Percentiles rank a stretch among this genome's conserved stretches.
These are phyloP conservation scores for Calonectria ilicicola DNA, from an alignment of 2,329 filamentous ascomycete species.

Conservation along the genomic window DNA sequence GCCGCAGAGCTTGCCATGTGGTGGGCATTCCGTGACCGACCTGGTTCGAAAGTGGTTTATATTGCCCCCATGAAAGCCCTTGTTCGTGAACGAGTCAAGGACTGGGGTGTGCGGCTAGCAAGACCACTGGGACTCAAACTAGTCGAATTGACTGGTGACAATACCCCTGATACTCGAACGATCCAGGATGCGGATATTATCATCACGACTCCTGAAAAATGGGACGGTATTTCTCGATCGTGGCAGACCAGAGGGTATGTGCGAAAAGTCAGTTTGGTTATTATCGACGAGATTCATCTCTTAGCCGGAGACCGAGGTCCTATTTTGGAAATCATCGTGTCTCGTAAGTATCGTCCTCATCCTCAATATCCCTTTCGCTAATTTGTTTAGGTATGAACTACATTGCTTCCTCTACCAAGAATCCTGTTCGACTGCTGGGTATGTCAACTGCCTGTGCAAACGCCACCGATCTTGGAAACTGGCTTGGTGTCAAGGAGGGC, in stretches of 20 bases:
- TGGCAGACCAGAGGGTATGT: conserved; percentile 99
- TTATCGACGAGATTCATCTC: conserved; percentile 98
- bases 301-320: conserved; percentile 97
- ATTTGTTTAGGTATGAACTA: conserved; percentile 88
- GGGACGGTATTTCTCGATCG: conserved; percentile 98
- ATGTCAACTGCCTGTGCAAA: conserved; percentile 99
- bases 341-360: conserved; percentile 56
- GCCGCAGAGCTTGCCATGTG: conserved; percentile 98
- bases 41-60: conserved; percentile 97
- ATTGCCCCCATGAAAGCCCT: conserved; percentile 99
- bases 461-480: conserved; percentile 92
- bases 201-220: conserved; percentile 99
- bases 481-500: conserved; percentile 95
- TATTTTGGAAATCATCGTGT: conserved; percentile 97
- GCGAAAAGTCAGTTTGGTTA: conserved; percentile 92
- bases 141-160: conserved; percentile 96
- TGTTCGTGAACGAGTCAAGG: conserved; percentile 94
- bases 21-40: conserved; percentile 97
- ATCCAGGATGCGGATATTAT: conserved; percentile 98
- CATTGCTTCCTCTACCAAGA: conserved; percentile 93
- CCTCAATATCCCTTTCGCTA: not conserved
- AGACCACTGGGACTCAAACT: conserved; percentile 87
- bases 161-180: conserved; percentile 95
- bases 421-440: conserved; percentile 88
- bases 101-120: conserved; percentile 89